Evolutionary conservation across 371 early-diverging fungal species (phyloP).

Genomic region (Mortierella sp.): DNA sequence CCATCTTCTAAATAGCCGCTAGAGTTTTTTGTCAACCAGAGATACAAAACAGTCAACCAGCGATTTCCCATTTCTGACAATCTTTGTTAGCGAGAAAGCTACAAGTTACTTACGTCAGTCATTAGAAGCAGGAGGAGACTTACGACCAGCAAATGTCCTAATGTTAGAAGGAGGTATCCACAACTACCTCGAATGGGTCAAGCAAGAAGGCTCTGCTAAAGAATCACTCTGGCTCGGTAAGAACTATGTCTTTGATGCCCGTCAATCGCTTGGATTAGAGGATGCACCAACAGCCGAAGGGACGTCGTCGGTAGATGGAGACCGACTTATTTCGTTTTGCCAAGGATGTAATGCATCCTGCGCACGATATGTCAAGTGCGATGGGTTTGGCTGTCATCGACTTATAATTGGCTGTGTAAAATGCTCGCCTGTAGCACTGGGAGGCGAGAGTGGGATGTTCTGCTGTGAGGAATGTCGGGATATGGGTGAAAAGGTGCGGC

Average conservation of each 20-base stretch:
- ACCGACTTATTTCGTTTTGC: slow-evolving; percentile 28
- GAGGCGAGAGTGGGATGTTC: slow-evolving; percentile 31
- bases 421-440: slow-evolving; percentile 29
- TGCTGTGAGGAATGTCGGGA: slow-evolving; percentile 43
- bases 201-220: slow-evolving; percentile 42
- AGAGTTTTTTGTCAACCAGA: background rate
- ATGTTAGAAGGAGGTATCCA: slow-evolving; percentile 87
- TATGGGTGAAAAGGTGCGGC: slow-evolving; percentile 40
- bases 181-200: slow-evolving; percentile 80
- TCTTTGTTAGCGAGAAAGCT: slow-evolving; percentile 73
- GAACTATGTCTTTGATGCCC: slow-evolving; percentile 83
- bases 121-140: slow-evolving; percentile 36
- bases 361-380: slow-evolving; percentile 54
- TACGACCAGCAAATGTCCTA: slow-evolving; percentile 57
- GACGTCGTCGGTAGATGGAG: background rate
- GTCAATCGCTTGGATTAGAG: slow-evolving; percentile 60
- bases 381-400: slow-evolving; percentile 51
- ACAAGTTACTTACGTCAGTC: slow-evolving; percentile 70
- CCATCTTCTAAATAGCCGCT: background rate
- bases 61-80: background rate
- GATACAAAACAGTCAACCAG: background rate
- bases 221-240: slow-evolving; percentile 70
- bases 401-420: slow-evolving; percentile 41
- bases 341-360: slow-evolving; percentile 23
- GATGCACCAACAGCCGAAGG: slow-evolving; percentile 1